A percentile compares a stretch with the other conserved stretches of the same genome.
Conservation (phyloP, 2,329 filamentous ascomycete species). For the Seiridium cupressi region DNA sequence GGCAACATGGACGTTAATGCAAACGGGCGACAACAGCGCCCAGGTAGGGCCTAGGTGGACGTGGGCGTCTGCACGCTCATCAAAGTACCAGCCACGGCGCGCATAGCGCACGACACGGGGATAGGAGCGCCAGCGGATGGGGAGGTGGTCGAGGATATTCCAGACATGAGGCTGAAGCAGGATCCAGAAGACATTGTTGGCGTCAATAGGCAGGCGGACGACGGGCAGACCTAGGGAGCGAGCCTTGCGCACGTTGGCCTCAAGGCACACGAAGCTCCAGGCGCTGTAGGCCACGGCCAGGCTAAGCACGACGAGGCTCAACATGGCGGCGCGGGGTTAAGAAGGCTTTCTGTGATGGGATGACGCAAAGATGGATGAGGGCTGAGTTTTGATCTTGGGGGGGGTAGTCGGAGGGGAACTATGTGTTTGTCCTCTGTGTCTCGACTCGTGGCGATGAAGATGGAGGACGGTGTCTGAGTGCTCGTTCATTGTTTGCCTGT, state of each 20-base stretch:
- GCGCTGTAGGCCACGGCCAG: not conserved
- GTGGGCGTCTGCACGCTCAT: slow-evolving; percentile 10
- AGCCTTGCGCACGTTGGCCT: slow-evolving; percentile 14
- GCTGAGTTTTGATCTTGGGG: no score
- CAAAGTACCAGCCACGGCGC: slow-evolving; percentile 21
- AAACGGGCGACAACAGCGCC: slow-evolving; percentile 20
- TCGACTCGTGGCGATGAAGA: no score
- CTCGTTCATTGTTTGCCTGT: no score
- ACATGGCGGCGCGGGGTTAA: no score
- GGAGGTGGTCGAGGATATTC: slow-evolving; percentile 17
- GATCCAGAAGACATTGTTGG: slow-evolving; percentile 20
- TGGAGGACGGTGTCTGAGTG: no score
- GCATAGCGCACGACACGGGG: slow-evolving; percentile 21
- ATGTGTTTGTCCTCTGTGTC: no score
- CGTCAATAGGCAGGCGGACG: slow-evolving; percentile 20
- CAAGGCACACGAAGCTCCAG: not conserved
- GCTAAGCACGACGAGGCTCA: not conserved
- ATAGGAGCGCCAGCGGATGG: slow-evolving; percentile 18
- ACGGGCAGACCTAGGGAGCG: slow-evolving; percentile 15
- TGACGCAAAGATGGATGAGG: no score
- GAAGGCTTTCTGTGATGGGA: no score
- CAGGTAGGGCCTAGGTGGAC: slow-evolving; percentile 19
- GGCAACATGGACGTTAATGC: slow-evolving; percentile 16
- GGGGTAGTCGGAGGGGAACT: no score
- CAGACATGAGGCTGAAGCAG: slow-evolving; percentile 20